Evolutionary conservation across 305 asterid species (phyloP), one percentile per base, ranked within the genome.

Genomic region (Fraxinus velutina): DNA sequence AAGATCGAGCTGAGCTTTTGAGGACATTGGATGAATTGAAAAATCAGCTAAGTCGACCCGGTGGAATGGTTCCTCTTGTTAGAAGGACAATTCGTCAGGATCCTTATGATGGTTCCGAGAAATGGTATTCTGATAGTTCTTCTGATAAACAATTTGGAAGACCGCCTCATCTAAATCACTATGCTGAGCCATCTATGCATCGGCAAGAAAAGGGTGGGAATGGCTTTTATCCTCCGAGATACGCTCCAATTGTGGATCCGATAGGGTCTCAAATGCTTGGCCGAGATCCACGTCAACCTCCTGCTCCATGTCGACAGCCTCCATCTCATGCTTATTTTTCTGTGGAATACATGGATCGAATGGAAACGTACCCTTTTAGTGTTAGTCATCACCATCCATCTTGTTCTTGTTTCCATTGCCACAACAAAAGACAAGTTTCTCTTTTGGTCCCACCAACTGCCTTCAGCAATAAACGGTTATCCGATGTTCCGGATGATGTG

Each of bases 391-490:
- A 93, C 79, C 94, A 89, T 83, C 90, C 92, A 3, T 91, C 96
- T 55, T 94, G 98, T 86, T 86, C 91, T 37, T 94, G 98, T 75
- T 84, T 90, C 83, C 89, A 87, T 22, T 94, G 98, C 91, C 86
- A 71, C 52, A 78, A 79, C 70, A 85, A 79, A 77, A 85, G 88
- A 78, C 93, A 80, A 77, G 80, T 74, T 83, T 78, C 73, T 22
- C 70, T 70, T 29, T 82, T 60, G 42, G 78, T 50, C 19, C 52
- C 66, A 17, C 79, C 85, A 2, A 12, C 75, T 30, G 76, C 80
- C 64, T 80, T 76, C 21, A 22, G 70, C 71, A 76, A 76, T 75
- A 74, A 87, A 22, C 80, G 76, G 79, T 86, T 84, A 86, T 72
- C 90, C 29, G 81, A 55, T 80, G 74, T 84, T 39, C 42, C 86